phyloP scores from a whole-genome alignment of 1,139 yeast genomes.

The Candida gigantensis region DNA sequence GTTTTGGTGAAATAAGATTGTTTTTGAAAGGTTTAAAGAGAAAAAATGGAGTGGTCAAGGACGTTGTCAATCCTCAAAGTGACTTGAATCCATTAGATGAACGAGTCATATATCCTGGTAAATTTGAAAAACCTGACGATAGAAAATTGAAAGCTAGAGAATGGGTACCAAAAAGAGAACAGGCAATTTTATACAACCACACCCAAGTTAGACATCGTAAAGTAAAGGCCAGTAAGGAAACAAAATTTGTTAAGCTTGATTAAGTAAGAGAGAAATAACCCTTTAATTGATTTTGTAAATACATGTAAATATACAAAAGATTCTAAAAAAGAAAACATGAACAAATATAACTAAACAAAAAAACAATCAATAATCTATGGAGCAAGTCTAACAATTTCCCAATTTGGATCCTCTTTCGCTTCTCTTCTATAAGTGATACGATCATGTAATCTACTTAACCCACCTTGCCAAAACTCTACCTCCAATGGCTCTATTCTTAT shows the following conservation, averaged over 20 bases:
- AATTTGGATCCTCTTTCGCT: conserved; percentile 42
- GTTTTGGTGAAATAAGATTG: conserved; percentile 77
- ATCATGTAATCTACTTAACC: conserved; percentile 87
- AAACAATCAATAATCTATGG: conserved; percentile 45
- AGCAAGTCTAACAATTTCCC: conserved; percentile 72
- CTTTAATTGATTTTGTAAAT: conserved; percentile 1
- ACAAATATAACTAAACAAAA: not conserved
- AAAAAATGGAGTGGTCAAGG: conserved; percentile 27
- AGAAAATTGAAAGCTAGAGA: conserved; percentile 51
- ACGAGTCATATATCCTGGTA: conserved; percentile 75
- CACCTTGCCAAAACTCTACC: conserved; percentile 97
- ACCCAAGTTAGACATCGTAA: conserved; percentile 3
- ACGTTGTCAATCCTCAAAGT: conserved; percentile 33
- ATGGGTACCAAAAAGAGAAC: conserved; percentile 60
- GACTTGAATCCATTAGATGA: conserved; percentile 64
- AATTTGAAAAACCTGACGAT: conserved; percentile 49
- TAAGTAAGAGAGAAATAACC: not conserved
- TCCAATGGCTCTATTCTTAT: conserved; percentile 83
- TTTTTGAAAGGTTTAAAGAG: conserved; percentile 62
- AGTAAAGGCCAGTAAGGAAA: conserved; percentile 23
- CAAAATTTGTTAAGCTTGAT: conserved; percentile 16
- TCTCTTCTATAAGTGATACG: conserved; percentile 74
- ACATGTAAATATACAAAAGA: conserved; percentile 5
- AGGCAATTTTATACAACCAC: conserved; percentile 30
- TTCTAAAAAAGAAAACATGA: conserved; percentile 3